Base-by-base conservation (phyloP, 1,139 yeast genomes). In the Blastobotrys malaysiensis region DNA sequence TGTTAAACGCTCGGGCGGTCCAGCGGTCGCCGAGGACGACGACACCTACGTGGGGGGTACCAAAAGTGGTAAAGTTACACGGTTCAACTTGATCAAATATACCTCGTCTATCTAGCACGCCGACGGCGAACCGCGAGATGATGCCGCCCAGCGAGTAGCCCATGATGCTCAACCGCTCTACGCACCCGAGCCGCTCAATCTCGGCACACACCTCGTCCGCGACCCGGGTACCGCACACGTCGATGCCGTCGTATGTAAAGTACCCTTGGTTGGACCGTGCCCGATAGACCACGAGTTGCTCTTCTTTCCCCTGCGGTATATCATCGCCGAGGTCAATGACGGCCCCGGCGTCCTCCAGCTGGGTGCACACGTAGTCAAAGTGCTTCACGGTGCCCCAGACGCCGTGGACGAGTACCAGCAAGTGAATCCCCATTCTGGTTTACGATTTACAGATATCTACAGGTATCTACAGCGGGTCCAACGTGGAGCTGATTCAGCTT, bases 21-120 rank as follows among this genome's bases (percentile, higher is more conserved):
- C 77, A 59, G 20, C 80, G 73, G 19, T 66, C 61, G 5, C 87
- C 84, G 1, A 93, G 86, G 16, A 85, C 83, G 53, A 81, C 71
- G 0, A 80, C 86, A 2, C 96, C 96, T 1, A 87, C 87, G 68
- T 88, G 96, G 0, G 98, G 98, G 1, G 96, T 84, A 1, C 97
- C 97, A 73, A 90, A 86, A 0, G 96, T 87, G 14, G 90, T 77
- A 65, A 85, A 73, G 14, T 61, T 49, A 1, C 79, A 71, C 0
- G 96, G 96, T 59, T 78, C 73, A 16, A 88, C 79, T 1, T 63
- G 64, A 1, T 82, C 77, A 61, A 88, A 88, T 57, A 84, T 76
- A 0, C 77, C 78, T 57, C 78, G 61, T 26, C 75, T 77, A 51
- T 79, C 67, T 48, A 89, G 71, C 50, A 83, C 76, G 0, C 97